Evolutionary conservation across 768 basidiomycete species (phyloP), one percentile per base, ranked within the genome.

Genomic region (Pleurotus salmoneostramineus): DNA sequence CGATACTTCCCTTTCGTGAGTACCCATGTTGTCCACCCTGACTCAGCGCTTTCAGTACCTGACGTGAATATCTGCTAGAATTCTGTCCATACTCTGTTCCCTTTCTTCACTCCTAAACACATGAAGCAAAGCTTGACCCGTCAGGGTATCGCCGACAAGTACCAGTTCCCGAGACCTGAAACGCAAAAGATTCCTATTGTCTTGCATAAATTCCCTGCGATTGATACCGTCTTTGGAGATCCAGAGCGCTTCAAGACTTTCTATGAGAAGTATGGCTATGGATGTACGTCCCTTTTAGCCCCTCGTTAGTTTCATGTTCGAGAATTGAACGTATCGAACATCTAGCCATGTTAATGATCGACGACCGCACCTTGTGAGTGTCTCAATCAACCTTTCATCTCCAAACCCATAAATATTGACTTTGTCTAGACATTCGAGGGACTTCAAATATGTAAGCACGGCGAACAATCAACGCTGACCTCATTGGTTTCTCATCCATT

Each of bases 61-160:
- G 2, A 27, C 21, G 3, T 36, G 6, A 40, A 1, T 40, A 40
- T 32, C 6, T 17, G 17, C 27, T 1, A 69, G 10, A 70, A 71
- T 44, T 79, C 76, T 17, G 64, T 72, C 17, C 83, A 84, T 62
- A 81, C 72, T 1, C 74, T 77, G 62, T 87, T 86, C 74, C 84
- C 86, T 33, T 80, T 88, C 74, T 71, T 83, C 70, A 78, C 79
- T 0, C 86, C 85, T 4, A 46, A 59, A 5, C 65, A 68, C 21
- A 70, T 72, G 70, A 61, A 69, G 58, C 56, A 65, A 6, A 71
- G 67, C 27, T 66, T 83, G 21, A 72, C 73, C 0, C 66, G 67
- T 31, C 79, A 76, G 52, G 74, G 71, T 1, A 61, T 77, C 17
- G 68, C 65, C 4, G 64, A 64, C 27, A 69, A 73, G 55, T 83